Conservation (phyloP, 2,329 filamentous ascomycete species). For the Fusarium solani-melongenae region DNA sequence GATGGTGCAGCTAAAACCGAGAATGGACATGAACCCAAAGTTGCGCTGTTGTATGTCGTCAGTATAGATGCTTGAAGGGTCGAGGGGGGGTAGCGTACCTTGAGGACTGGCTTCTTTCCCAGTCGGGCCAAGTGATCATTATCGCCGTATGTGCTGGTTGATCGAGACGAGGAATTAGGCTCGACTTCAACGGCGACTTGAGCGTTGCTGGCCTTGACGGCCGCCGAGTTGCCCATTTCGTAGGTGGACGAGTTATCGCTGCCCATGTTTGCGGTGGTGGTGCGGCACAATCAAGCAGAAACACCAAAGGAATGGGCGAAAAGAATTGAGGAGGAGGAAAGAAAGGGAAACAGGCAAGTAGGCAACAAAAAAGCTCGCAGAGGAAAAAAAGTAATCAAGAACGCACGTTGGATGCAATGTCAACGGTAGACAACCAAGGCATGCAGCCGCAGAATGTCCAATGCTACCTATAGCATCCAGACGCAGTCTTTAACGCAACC, state of each 20-base stretch:
- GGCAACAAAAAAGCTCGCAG: background rate
- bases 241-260: conserved; percentile 33
- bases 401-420: background rate
- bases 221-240: conserved; percentile 38
- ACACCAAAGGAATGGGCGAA: background rate
- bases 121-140: conserved; percentile 42
- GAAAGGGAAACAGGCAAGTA: background rate
- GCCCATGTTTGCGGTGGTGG: conserved; percentile 24
- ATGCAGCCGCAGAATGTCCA: background rate
- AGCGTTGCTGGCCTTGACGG: conserved; percentile 17
- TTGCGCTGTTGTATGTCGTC: conserved; percentile 50
- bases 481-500: background rate
- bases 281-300: background rate
- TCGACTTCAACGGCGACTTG: conserved; percentile 23
- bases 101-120: conserved; percentile 46
- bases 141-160: conserved; percentile 30
- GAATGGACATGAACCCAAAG: conserved; percentile 61
- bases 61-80: background rate
- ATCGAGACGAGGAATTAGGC: conserved; percentile 28
- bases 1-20: conserved; percentile 64
- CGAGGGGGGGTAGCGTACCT: conserved; percentile 13
- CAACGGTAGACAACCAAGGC: background rate
- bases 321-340: background rate
- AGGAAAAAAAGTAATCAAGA: background rate
- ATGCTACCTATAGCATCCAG: background rate